Conservation (phyloP, 352 stramenopile species). For the Elongisporangium senticosum region DNA sequence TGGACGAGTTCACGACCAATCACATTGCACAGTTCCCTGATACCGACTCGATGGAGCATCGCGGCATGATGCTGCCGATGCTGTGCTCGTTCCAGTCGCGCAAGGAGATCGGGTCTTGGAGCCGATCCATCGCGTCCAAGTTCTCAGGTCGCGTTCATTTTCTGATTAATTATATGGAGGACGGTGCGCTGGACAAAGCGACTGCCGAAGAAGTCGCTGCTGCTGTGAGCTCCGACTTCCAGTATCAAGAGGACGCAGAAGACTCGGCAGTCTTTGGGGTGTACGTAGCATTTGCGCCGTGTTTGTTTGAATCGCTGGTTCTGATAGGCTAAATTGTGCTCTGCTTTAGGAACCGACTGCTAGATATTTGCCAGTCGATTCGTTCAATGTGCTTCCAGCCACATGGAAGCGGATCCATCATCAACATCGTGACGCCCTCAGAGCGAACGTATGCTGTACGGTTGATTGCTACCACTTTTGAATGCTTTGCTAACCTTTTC, state of each 20-base stretch:
- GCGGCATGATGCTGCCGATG: constrained; percentile 51
- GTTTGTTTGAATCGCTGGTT: neutral
- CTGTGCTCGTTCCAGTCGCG: constrained; percentile 40
- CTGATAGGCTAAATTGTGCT: no score
- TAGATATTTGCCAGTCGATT: constrained; percentile 22
- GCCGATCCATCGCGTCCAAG: constrained; percentile 40
- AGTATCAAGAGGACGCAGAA: constrained; percentile 21
- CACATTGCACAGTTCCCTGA: constrained; percentile 48
- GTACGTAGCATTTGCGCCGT: no score
- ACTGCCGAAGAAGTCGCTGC: constrained; percentile 6
- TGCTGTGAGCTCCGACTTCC: constrained; percentile 11
- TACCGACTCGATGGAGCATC: constrained; percentile 14
- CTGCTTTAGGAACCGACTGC: constrained; percentile 19
- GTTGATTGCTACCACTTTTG: neutral
- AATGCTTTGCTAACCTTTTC: no score
- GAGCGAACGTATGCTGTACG: constrained; percentile 10
- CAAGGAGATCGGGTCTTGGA: constrained; percentile 55
- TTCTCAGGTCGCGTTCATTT: constrained; percentile 54
- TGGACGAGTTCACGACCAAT: constrained; percentile 51
- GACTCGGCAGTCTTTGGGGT: constrained; percentile 4
- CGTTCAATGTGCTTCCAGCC: constrained; percentile 18
- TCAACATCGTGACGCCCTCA: constrained; percentile 23
- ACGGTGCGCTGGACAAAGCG: constrained; percentile 14
- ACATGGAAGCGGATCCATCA: constrained; percentile 11
- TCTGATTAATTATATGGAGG: constrained; percentile 53